Evolutionary conservation across 2,329 filamentous ascomycete species (phyloP).

Genomic region (Ustilaginoidea virens): DNA sequence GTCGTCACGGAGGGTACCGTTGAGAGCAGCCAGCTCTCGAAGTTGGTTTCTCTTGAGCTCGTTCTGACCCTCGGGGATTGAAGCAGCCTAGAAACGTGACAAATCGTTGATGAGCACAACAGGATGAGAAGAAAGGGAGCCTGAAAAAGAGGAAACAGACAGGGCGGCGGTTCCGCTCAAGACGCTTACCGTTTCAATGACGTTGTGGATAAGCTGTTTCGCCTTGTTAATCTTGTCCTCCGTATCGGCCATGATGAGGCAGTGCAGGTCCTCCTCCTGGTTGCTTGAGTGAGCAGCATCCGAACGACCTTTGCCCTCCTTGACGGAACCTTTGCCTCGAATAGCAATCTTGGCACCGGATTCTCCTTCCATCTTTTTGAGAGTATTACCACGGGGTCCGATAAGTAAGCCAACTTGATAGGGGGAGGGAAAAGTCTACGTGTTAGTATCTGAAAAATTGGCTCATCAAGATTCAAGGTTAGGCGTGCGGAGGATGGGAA

Average conservation of each 20-base stretch:
- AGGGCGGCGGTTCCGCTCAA: too few species aligned
- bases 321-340: conserved; percentile 97
- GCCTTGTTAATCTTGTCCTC: conserved; percentile 99
- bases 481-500: conserved; percentile 5
- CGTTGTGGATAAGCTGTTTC: conserved; percentile 94
- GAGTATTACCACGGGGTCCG: conserved; percentile 97
- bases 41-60: conserved; percentile 98
- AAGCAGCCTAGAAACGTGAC: conserved; percentile 58
- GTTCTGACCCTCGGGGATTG: conserved; percentile 96
- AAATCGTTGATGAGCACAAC: conserved; percentile 1
- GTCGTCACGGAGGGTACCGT: conserved; percentile 96
- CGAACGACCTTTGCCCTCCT: conserved; percentile 97
- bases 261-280: conserved; percentile 98
- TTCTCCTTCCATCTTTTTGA: conserved; percentile 99
- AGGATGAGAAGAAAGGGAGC: background rate
- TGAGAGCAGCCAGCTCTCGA: conserved; percentile 90
- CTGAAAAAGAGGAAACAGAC: too few species aligned
- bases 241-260: conserved; percentile 98
- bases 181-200: conserved; percentile 83
- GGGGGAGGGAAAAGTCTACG: conserved; percentile 62
- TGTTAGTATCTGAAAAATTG: conserved; percentile 58
- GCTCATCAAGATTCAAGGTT: conserved; percentile 13
- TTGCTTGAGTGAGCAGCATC: conserved; percentile 98
- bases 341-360: conserved; percentile 98
- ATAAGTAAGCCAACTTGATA: conserved; percentile 99